Evolutionary conservation across 1,284 basidiomycete genomes (phyloP).

Genomic region (Amylostereum chailletii): DNA sequence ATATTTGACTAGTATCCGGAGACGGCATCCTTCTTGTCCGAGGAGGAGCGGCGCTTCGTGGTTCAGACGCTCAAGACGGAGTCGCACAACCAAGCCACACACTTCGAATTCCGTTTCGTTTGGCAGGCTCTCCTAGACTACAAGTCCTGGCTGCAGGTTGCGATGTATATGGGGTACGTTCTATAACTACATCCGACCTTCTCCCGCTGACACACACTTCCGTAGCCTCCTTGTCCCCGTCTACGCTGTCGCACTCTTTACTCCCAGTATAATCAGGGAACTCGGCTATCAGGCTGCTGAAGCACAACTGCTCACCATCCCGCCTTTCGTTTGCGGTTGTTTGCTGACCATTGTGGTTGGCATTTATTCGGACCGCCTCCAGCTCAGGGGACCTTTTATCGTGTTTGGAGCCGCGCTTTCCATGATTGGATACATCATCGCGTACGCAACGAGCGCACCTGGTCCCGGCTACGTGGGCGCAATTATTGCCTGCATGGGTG

Average conservation of each 20-base stretch:
- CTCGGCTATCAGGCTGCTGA: constrained; percentile 46
- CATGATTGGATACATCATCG: constrained; percentile 36
- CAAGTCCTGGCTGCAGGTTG: constrained; percentile 34
- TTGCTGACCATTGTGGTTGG: constrained; percentile 32
- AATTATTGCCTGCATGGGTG: constrained; percentile 44
- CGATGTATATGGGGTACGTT: constrained; percentile 35
- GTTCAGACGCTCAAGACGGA: constrained; percentile 22
- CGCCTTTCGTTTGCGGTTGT: constrained; percentile 39
- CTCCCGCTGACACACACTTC: constrained; percentile 6
- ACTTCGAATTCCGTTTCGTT: constrained; percentile 28
- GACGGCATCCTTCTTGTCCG: constrained; percentile 31
- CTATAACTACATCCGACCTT: neutral
- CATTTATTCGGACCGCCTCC: constrained; percentile 31
- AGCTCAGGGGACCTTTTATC: constrained; percentile 36
- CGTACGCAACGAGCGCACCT: constrained; percentile 27
- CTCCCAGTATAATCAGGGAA: constrained; percentile 44
- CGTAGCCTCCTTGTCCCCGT: constrained; percentile 37
- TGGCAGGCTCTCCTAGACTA: constrained; percentile 33
- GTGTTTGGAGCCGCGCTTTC: constrained; percentile 28
- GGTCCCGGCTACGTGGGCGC: constrained; percentile 40
- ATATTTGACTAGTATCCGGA: constrained; percentile 24
- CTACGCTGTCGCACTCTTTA: constrained; percentile 52
- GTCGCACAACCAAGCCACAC: constrained; percentile 20
- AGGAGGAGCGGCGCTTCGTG: constrained; percentile 24
- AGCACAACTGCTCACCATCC: constrained; percentile 51